A percentile compares a stretch with the other conserved stretches of the same genome.
These are phyloP conservation scores for Apiospora arundinis DNA, from an alignment of 2,329 filamentous ascomycete species.

Conservation along the genomic window DNA sequence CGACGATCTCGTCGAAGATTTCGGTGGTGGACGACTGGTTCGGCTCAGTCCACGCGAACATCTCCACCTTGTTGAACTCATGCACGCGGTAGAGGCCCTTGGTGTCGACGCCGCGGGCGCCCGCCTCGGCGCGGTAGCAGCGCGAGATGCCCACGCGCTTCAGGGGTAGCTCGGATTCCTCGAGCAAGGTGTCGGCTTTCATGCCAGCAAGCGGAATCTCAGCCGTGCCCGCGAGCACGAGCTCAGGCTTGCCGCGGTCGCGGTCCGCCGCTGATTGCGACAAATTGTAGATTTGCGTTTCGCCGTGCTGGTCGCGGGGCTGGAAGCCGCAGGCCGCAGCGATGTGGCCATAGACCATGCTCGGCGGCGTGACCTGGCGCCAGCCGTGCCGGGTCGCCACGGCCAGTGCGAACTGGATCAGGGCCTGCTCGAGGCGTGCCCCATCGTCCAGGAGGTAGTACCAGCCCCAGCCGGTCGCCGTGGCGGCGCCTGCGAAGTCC, in stretches of 20 bases:
- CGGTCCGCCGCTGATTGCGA: slow-evolving; percentile 69
- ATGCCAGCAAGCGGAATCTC: slow-evolving; percentile 95
- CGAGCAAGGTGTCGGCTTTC: slow-evolving; percentile 76
- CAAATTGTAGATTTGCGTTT: slow-evolving; percentile 89
- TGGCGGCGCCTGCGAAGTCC: slow-evolving; percentile 82
- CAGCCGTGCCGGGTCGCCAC: slow-evolving; percentile 78
- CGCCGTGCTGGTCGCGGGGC: slow-evolving; percentile 86
- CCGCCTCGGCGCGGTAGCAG: slow-evolving; percentile 96
- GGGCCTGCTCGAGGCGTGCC: slow-evolving; percentile 91
- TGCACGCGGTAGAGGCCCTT: slow-evolving; percentile 97
- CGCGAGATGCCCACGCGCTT: slow-evolving; percentile 85
- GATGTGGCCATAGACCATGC: slow-evolving; percentile 90
- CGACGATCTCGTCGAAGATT: slow-evolving; percentile 84
- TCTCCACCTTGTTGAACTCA: slow-evolving; percentile 98
- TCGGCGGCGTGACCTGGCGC: slow-evolving; percentile 82
- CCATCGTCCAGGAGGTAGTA: slow-evolving; percentile 95
- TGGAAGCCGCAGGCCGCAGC: slow-evolving; percentile 92
- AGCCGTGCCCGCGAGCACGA: slow-evolving; percentile 85
- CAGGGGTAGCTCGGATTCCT: slow-evolving; percentile 70
- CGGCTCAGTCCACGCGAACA: slow-evolving; percentile 89
- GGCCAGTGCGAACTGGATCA: slow-evolving; percentile 83
- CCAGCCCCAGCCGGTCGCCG: slow-evolving; percentile 95
- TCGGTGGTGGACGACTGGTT: slow-evolving; percentile 55
- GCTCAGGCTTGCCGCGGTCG: slow-evolving; percentile 67
- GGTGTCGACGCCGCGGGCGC: slow-evolving; percentile 85